A percentile compares a stretch with the other conserved stretches of the same genome.
These are phyloP conservation scores for Neurospora sp. DNA, from an alignment of 2,329 filamentous ascomycete species.

Conservation along the genomic window DNA sequence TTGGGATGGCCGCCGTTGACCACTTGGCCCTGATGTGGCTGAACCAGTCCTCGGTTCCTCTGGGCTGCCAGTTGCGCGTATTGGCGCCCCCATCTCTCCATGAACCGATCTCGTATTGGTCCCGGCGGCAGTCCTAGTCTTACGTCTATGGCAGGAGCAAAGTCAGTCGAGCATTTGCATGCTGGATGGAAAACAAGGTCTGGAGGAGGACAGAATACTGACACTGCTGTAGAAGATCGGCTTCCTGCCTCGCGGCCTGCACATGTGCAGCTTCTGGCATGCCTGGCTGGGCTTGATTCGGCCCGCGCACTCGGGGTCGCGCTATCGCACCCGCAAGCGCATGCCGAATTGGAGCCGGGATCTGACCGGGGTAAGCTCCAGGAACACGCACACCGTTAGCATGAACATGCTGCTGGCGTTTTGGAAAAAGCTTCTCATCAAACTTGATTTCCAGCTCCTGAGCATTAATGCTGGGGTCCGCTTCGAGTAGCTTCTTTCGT, in stretches of 20 bases:
- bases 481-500: constrained; percentile 41
- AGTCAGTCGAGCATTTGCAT: background rate
- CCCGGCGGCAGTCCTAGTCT: background rate
- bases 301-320: background rate
- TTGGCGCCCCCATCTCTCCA: background rate
- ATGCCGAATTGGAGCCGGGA: background rate
- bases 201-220: background rate
- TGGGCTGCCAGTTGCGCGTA: background rate
- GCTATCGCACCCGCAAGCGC: background rate
- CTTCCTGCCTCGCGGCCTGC: background rate
- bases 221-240: background rate
- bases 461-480: constrained; percentile 51
- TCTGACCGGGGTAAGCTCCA: background rate
- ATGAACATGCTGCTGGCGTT: constrained; percentile 25
- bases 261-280: background rate
- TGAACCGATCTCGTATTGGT: background rate
- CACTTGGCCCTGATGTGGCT: background rate
- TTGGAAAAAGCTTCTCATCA: constrained; percentile 40
- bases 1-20: background rate
- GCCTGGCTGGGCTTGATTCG: background rate
- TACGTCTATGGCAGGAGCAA: background rate
- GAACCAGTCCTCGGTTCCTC: background rate
- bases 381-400: background rate
- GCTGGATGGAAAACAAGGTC: background rate
- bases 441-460: constrained; percentile 50